phyloP scores from a whole-genome alignment of 1,139 yeast genomes.

The Taphrina sp. region DNA sequence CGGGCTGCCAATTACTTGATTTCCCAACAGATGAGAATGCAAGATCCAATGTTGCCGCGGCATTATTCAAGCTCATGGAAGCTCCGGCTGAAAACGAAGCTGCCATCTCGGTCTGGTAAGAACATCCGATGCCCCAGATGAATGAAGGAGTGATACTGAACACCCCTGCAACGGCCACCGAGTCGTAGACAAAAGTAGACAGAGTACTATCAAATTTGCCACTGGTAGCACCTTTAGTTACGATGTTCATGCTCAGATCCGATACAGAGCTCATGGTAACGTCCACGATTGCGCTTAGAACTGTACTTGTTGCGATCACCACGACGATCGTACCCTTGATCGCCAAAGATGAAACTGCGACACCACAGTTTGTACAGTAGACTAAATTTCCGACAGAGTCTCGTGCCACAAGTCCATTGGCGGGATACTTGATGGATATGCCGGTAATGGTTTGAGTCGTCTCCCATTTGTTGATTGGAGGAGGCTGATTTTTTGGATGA shows the following conservation, averaged over 20 bases:
- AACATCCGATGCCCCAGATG: slow-evolving; percentile 1
- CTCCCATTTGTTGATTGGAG: neutral
- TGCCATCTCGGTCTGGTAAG: neutral
- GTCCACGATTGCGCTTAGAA: neutral
- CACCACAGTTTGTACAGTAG: neutral
- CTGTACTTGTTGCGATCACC: neutral
- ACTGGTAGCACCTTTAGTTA: neutral
- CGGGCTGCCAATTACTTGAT: neutral
- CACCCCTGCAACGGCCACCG: neutral
- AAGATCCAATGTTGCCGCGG: neutral
- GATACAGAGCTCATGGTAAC: neutral
- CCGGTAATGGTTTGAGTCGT: neutral
- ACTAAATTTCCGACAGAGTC: neutral
- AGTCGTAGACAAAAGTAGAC: neutral
- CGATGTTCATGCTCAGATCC: neutral
- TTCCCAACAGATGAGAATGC: neutral
- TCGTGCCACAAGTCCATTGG: neutral
- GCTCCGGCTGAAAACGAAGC: slow-evolving; percentile 1
- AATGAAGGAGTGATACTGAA: neutral
- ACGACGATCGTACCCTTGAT: neutral
- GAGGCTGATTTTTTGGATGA: slow-evolving; percentile 1
- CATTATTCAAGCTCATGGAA: neutral
- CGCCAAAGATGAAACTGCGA: neutral
- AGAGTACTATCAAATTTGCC: neutral
- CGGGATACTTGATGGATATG: neutral